A percentile compares a stretch with the other conserved stretches of the same genome.
Conservation (phyloP, 108 stramenopile genomes). For the Aurantiochytrium sp. region DNA sequence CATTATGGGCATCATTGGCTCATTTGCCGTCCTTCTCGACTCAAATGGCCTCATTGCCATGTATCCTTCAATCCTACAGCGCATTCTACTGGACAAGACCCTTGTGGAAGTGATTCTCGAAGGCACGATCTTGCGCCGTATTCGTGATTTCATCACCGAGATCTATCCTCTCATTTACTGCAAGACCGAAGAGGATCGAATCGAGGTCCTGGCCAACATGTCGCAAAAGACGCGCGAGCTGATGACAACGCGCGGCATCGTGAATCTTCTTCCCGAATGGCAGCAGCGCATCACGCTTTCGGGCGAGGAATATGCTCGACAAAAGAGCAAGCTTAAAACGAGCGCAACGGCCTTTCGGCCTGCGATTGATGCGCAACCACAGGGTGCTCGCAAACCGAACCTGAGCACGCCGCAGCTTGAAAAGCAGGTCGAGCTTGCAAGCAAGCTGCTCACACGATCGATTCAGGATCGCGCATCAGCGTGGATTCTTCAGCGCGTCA, state of each 20-base stretch:
- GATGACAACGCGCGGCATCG: slow-evolving; percentile 3
- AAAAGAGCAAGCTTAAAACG: background rate
- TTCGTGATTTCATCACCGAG: background rate
- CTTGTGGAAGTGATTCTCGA: slow-evolving; percentile 6
- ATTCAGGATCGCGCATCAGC: background rate
- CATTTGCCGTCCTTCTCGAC: background rate
- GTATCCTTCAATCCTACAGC: background rate
- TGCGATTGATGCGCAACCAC: background rate
- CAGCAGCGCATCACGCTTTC: background rate
- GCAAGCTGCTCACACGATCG: background rate
- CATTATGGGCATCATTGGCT: background rate
- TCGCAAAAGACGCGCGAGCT: background rate
- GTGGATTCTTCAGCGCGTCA: background rate
- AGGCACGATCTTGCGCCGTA: background rate
- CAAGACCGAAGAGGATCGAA: background rate
- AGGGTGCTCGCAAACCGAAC: background rate
- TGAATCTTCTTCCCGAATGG: background rate
- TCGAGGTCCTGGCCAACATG: slow-evolving; percentile 1
- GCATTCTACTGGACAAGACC: background rate
- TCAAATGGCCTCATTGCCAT: background rate
- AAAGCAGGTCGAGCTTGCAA: background rate
- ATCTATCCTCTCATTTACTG: background rate
- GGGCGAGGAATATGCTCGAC: background rate
- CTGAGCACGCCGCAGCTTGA: background rate
- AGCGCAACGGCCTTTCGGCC: background rate